These are phyloP conservation scores for Microsporum audouinii DNA, from an alignment of 2,329 filamentous ascomycete species.

Conservation along the genomic window DNA sequence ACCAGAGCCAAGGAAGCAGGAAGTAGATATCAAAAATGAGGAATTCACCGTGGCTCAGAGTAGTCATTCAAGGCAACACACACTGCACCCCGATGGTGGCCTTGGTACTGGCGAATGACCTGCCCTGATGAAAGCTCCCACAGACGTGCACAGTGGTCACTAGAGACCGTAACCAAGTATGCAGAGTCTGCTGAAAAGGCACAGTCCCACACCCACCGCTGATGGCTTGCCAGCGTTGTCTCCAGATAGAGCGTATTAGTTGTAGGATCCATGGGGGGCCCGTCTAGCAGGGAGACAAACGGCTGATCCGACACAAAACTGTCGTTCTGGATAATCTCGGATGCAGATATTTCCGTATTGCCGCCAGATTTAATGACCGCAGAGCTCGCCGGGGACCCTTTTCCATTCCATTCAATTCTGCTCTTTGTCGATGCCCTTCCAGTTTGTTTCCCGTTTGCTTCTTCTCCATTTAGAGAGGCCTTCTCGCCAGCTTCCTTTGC, in stretches of 20 bases:
- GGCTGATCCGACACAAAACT: slow-evolving; percentile 14
- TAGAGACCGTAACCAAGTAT: slow-evolving; percentile 85
- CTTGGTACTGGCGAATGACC: slow-evolving; percentile 91
- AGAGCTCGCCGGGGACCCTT: neutral
- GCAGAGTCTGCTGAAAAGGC: slow-evolving; percentile 88
- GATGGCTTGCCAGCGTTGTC: slow-evolving; percentile 77
- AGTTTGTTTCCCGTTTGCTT: neutral
- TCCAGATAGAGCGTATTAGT: slow-evolving; percentile 60
- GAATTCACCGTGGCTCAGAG: slow-evolving; percentile 33
- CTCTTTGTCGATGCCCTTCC: neutral
- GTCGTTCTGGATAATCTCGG: slow-evolving; percentile 11
- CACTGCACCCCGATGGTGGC: slow-evolving; percentile 81
- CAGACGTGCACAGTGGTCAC: slow-evolving; percentile 80
- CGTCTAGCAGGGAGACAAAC: slow-evolving; percentile 28
- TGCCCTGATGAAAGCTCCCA: slow-evolving; percentile 82
- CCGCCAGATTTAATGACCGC: neutral
- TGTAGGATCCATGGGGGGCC: slow-evolving; percentile 32
- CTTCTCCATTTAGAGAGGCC: neutral
- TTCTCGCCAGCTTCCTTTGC: neutral
- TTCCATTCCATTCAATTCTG: slow-evolving; percentile 7
- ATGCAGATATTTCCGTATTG: neutral
- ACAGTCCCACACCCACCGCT: slow-evolving; percentile 96
- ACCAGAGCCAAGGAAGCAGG: neutral
- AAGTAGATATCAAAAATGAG: neutral
- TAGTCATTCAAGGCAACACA: slow-evolving; percentile 91